Conservation (phyloP, 2,329 filamentous ascomycete species). For the Aspergillus novoparasiticus region DNA sequence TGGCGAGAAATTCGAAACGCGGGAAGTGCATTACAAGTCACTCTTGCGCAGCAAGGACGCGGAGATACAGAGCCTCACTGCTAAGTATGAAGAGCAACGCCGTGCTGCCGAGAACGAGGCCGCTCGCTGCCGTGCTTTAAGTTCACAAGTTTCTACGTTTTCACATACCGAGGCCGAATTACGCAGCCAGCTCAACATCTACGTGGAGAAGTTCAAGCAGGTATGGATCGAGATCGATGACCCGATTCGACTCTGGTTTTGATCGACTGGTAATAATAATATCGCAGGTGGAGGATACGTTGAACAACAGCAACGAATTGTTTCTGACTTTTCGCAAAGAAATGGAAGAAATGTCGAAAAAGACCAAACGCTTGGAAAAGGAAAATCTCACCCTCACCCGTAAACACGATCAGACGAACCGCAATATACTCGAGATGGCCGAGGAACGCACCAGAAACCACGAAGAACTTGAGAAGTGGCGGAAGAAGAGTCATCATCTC, state of each 20-base stretch:
- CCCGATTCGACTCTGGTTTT: conserved; percentile 22
- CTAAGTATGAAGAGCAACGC: conserved; percentile 85
- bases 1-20: conserved; percentile 93
- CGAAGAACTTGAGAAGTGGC: conserved; percentile 75
- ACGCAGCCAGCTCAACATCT: conserved; percentile 93
- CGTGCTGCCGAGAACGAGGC: conserved; percentile 83
- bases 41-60: conserved; percentile 92
- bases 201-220: conserved; percentile 99
- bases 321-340: conserved; percentile 97
- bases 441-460: conserved; percentile 81
- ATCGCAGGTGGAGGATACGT: conserved; percentile 90
- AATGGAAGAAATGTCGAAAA: conserved; percentile 99
- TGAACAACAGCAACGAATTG: conserved; percentile 97
- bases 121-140: conserved; percentile 78
- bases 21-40: conserved; percentile 91
- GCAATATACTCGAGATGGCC: conserved; percentile 96
- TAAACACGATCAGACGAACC: conserved; percentile 90
- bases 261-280: conserved; percentile 48
- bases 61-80: conserved; percentile 89
- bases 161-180: conserved; percentile 95
- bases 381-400: conserved; percentile 89
- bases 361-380: conserved; percentile 94
- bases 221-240: conserved; percentile 55
- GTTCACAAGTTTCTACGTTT: conserved; percentile 89
- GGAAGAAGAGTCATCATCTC: conserved; percentile 85